These are phyloP conservation scores for Hansenula lynferdii DNA, from an alignment of 1,139 yeast genomes.

Conservation along the genomic window DNA sequence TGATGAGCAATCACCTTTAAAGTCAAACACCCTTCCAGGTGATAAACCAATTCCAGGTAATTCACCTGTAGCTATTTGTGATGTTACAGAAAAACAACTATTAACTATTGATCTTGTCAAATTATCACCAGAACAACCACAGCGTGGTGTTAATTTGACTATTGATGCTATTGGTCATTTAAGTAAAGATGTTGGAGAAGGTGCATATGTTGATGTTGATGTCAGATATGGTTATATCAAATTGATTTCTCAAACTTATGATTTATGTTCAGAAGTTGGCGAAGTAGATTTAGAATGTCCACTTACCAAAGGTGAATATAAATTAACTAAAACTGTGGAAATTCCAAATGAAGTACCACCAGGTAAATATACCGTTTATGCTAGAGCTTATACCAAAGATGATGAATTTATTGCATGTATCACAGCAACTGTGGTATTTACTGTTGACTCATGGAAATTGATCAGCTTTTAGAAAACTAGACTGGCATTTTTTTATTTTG, in stretches of 20 bases:
- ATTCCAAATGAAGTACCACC: constrained; percentile 96
- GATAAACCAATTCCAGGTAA: constrained; percentile 83
- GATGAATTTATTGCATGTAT: constrained; percentile 82
- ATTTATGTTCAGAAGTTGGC: constrained; percentile 80
- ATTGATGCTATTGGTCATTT: constrained; percentile 70
- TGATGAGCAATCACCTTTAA: constrained; percentile 2
- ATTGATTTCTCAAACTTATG: constrained; percentile 79
- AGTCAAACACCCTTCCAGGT: constrained; percentile 16
- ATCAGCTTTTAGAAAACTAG: constrained; percentile 11
- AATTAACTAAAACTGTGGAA: constrained; percentile 64
- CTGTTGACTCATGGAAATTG: constrained; percentile 26
- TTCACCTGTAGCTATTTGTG: constrained; percentile 80
- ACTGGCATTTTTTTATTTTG: too few species aligned
- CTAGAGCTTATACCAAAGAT: constrained; percentile 83
- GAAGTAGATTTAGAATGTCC: constrained; percentile 87
- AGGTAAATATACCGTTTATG: constrained; percentile 80
- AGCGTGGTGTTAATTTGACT: constrained; percentile 72
- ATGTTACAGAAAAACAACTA: constrained; percentile 54
- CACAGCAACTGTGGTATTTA: constrained; percentile 71
- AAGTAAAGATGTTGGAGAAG: constrained; percentile 55
- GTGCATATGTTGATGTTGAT: constrained; percentile 91
- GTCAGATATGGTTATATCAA: constrained; percentile 91
- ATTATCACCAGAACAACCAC: constrained; percentile 84
- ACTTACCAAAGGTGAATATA: constrained; percentile 60
- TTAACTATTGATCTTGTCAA: constrained; percentile 56